Evolutionary conservation across 768 basidiomycete genomes (phyloP), one percentile per base, ranked within the genome.

Genomic region (Scleroderma citrinum): DNA sequence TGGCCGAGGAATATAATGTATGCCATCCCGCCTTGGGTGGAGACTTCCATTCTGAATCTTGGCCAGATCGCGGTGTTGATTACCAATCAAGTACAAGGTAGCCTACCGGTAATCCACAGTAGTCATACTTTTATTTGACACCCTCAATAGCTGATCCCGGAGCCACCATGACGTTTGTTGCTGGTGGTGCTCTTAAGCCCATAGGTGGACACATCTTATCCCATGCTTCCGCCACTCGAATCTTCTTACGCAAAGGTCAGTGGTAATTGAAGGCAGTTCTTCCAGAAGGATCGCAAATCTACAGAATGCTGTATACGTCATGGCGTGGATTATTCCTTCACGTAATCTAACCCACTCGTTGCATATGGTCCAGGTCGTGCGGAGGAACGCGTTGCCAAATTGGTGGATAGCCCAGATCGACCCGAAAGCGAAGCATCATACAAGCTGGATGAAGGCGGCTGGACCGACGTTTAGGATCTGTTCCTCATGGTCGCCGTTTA

Each of bases 151-250:
- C 93, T 51, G 94, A 97, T 64, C 94, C 94, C 19, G 94, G 94
- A 43, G 93, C 92, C 43, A 91, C 87, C 2, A 89, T 89, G 84
- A 90, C 90, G 44, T 97, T 97, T 60, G 93, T 94, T 36, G 93
- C 92, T 21, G 93, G 92, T 35, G 89, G 92, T 30, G 89, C 88
- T 17, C 75, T 93, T 34, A 95, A 95, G 68, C 91, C 92, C 16
- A 88, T 94, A 39, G 90, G 89, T 34, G 90, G 90, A 0, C 90
- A 92, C 59, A 91, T 92, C 53, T 70, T 92, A 37, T 92, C 90
- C 0, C 90, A 76, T 49, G 88, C 91, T 16, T 92, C 90, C n/a
- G 83, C 91, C 4, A 91, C 89, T 8, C 77, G 90, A 47, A 77
- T 92, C 59, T 91, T 87, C 64, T 74, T 92, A 54, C 80, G 90